Conservation (phyloP, 164 flowering plant species). For the Sextonia rubra region DNA sequence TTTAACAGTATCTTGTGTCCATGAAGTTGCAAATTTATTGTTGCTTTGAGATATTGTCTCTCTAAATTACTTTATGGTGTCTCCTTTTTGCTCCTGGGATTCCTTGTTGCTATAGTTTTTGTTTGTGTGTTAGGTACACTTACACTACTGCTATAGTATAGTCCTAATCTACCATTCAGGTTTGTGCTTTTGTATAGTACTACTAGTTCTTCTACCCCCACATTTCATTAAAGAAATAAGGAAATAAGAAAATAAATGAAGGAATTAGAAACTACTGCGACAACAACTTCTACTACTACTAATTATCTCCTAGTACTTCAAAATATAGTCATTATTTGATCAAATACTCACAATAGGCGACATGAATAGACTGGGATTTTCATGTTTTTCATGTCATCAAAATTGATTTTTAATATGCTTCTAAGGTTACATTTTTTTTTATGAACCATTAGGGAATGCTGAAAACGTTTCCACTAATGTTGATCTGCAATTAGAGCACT, state of each 20-base stretch:
- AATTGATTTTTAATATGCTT: background rate
- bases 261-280: too few relatives aligned
- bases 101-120: background rate
- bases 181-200: too few relatives aligned
- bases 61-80: background rate
- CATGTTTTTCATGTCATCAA: background rate
- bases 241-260: too few relatives aligned
- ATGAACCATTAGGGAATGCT: constrained; percentile 9
- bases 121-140: background rate
- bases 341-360: background rate
- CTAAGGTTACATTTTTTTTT: background rate
- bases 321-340: background rate
- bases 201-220: too few relatives aligned
- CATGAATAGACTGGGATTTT: background rate
- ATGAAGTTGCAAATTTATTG: too few relatives aligned
- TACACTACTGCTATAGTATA: too few relatives aligned
- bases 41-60: too few relatives aligned
- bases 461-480: constrained; percentile 6
- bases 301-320: background rate
- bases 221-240: too few relatives aligned
- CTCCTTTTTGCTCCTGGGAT: background rate
- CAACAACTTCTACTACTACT: background rate
- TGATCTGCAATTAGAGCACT: constrained; percentile 31
- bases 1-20: too few relatives aligned
- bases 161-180: too few relatives aligned